phyloP scores from a whole-genome alignment of 768 basidiomycete species.

The Coprinopsis strossmayeri region DNA sequence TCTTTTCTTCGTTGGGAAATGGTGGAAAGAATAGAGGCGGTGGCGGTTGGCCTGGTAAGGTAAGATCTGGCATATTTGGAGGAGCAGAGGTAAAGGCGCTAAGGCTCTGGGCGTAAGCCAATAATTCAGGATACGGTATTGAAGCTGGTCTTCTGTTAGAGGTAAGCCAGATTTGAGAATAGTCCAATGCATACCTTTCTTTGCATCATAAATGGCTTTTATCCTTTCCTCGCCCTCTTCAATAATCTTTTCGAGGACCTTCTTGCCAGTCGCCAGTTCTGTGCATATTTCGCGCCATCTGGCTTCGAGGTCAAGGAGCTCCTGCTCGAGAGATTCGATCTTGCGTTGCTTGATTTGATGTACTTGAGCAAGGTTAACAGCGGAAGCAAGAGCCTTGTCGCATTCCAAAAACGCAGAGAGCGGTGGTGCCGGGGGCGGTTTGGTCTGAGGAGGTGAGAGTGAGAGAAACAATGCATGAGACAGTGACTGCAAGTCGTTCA shows the following conservation, averaged over 20 bases:
- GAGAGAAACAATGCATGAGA: constrained; percentile 68
- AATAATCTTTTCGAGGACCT: constrained; percentile 63
- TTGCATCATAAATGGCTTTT: constrained; percentile 65
- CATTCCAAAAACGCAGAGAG: constrained; percentile 52
- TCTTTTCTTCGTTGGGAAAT: constrained; percentile 88
- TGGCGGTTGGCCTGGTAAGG: constrained; percentile 63
- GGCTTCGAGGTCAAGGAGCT: constrained; percentile 61
- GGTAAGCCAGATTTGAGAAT: not conserved
- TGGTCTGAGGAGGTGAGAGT: constrained; percentile 58
- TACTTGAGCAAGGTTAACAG: constrained; percentile 55
- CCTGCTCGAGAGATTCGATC: constrained; percentile 66
- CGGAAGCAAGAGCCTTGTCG: constrained; percentile 59
- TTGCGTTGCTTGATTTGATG: constrained; percentile 74
- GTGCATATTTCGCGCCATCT: constrained; percentile 65
- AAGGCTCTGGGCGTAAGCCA: constrained; percentile 80
- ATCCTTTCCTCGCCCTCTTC: constrained; percentile 70
- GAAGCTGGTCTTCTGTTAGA: constrained; percentile 38
- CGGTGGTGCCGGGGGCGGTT: constrained; percentile 57
- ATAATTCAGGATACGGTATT: constrained; percentile 75
- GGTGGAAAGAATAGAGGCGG: constrained; percentile 84
- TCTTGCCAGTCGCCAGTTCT: constrained; percentile 58
- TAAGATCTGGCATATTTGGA: constrained; percentile 77
- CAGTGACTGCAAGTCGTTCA: constrained; percentile 55
- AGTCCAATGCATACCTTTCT: constrained; percentile 42
- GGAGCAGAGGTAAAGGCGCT: constrained; percentile 86